Base-by-base conservation (phyloP, 2,329 filamentous ascomycete species). In the Didymella lethalis region DNA sequence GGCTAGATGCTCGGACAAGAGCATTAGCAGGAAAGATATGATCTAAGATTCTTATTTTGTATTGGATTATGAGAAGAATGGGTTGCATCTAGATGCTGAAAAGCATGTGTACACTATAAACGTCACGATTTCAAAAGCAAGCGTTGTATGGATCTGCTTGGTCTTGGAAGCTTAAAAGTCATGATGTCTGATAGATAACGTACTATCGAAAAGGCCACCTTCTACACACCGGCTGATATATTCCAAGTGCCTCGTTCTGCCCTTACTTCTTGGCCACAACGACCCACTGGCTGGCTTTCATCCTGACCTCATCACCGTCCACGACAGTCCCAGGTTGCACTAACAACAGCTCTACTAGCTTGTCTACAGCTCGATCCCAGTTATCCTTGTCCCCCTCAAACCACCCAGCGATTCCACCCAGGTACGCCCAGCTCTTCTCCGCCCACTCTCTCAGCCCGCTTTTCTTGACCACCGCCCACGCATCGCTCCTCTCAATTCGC, bases 1-100 rank as follows among this genome's bases (percentile, higher is more conserved):
- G 82, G 82, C 64, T 81, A 78, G 64, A 65, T 65, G 32, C 38
- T 51, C 40, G 12, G 29, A 25, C 10, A n/a, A 16, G 46, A 47
- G 47, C 46, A 41, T 20, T 18, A 47, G 41, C 47, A 40, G 25
- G 23, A 41, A n/a, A n/a, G 16, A 32, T 20, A 20, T 38, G 40
- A 57, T 54, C 29, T 48, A 48, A 18, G 38, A 49, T 55, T 61
- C 43, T 48, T 57, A 51, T 61, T 52, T 46, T 57, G 53, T 61
- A 54, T 50, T 50, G 54, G 20, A 47, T 50, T 51, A 53, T 18
- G 58, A 54, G 49, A 48, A 53, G 53, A 54, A 26, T 29, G 38
- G 45, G 28, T 50, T 54, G 49, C 49, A 54, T 54, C 41, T 49
- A 54, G 54, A 61, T 61, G 58, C 58, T 47, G 38, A 18, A 61